These are phyloP conservation scores for Curvularia eragrostidis DNA, from an alignment of 2,329 filamentous ascomycete genomes.

Conservation along the genomic window DNA sequence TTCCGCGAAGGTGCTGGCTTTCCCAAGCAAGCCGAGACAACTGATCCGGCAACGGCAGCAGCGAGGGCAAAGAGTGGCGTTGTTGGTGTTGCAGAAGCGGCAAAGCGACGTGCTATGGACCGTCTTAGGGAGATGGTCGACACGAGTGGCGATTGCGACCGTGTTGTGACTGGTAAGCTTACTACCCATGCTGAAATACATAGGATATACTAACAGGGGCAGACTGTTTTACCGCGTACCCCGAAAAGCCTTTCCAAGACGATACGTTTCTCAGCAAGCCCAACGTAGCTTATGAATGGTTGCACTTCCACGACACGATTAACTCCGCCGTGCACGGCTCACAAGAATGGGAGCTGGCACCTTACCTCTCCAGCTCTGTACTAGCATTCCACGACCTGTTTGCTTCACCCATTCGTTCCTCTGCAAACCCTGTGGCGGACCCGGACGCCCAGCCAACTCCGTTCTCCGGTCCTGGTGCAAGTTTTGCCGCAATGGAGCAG, in stretches of 20 bases:
- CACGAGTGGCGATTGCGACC: conserved; percentile 78
- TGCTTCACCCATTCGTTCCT: conserved; percentile 64
- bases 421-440: conserved; percentile 49
- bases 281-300: conserved; percentile 86
- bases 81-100: conserved; percentile 73
- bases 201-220: conserved; percentile 18
- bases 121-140: conserved; percentile 78
- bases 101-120: conserved; percentile 75
- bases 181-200: neutral
- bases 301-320: conserved; percentile 88
- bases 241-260: conserved; percentile 88
- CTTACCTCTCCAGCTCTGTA: conserved; percentile 85
- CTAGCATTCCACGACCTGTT: conserved; percentile 93
- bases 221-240: conserved; percentile 87
- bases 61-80: conserved; percentile 54
- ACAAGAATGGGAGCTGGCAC: conserved; percentile 90
- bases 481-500: conserved; percentile 81
- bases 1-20: conserved; percentile 83
- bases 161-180: conserved; percentile 67
- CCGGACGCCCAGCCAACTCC: conserved; percentile 63
- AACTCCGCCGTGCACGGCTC: conserved; percentile 78
- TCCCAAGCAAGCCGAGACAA: conserved; percentile 62
- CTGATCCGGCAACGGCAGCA: conserved; percentile 61
- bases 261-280: conserved; percentile 91
- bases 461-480: conserved; percentile 81